These are phyloP conservation scores for Kuraishia floccosa DNA, from an alignment of 805 yeast genomes.

Conservation along the genomic window DNA sequence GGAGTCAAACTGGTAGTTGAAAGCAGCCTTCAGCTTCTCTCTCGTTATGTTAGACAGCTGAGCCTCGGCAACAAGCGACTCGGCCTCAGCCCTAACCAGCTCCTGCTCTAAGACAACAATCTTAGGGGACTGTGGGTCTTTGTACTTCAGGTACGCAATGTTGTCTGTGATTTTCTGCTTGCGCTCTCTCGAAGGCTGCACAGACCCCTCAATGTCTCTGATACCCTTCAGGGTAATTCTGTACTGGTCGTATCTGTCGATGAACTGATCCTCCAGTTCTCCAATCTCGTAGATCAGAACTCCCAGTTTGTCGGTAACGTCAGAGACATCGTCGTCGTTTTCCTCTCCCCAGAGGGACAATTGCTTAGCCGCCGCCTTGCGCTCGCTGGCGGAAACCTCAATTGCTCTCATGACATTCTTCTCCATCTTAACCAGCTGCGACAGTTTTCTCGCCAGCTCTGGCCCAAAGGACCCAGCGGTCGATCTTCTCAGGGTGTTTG, in stretches of 20 bases:
- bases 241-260: constrained; percentile 79
- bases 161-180: constrained; percentile 78
- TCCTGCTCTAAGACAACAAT: constrained; percentile 78
- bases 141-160: constrained; percentile 74
- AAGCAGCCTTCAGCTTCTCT: constrained; percentile 78
- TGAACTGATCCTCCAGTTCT: constrained; percentile 79
- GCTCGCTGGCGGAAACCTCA: constrained; percentile 67
- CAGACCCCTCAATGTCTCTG: constrained; percentile 78
- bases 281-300: constrained; percentile 75
- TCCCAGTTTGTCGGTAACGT: constrained; percentile 80
- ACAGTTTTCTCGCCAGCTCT: constrained; percentile 63
- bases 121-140: constrained; percentile 78
- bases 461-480: constrained; percentile 78
- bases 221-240: constrained; percentile 73
- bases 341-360: constrained; percentile 81
- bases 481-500: constrained; percentile 64
- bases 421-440: constrained; percentile 70
- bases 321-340: constrained; percentile 78
- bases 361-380: constrained; percentile 76
- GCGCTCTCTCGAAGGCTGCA: constrained; percentile 82
- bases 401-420: constrained; percentile 72
- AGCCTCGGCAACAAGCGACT: constrained; percentile 84
- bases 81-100: constrained; percentile 86
- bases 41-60: constrained; percentile 83
- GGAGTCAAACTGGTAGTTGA: constrained; percentile 77